Evolutionary conservation across 2,329 filamentous ascomycete genomes (phyloP), one percentile per base, ranked within the genome.

Genomic region (Mollisia scopiformis): DNA sequence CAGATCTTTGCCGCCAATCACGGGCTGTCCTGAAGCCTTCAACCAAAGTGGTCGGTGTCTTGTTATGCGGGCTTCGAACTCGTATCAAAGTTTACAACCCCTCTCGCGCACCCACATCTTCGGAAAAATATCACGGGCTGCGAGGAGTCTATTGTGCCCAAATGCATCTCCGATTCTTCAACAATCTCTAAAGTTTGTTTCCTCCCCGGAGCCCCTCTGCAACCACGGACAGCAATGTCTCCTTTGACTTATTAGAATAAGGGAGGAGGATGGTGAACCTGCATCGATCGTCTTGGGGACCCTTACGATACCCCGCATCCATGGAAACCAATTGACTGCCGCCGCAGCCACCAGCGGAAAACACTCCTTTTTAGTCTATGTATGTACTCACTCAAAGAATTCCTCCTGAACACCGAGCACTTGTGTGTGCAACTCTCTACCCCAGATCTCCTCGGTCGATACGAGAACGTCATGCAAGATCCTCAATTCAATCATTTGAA

Each of bases 1-100:
- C 35, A 58, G 57, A 58, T 58, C 57, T 49, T 11, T n/a, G 6
- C 10, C 28, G 14, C 55, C 47, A 52, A 58, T 58, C 28, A 58
- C 25, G 4, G 16, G 19, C 49, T 11, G 7, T n/a, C 49, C 7
- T 51, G 19, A 16, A 51, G 49, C 5, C n/a, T 51, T 51, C 49
- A 33, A 31, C 49, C 49, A 51, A 7, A 51, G 10, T 28, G 46
- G 8, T 21, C 10, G 27, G 10, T 25, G 3, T 46, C 6, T 13
- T 8, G 23, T 25, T 21, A 25, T 21, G 16, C 19, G 49, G 16
- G 27, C 23, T 19, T 51, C 30, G 49, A 51, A 35, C 49, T 51
- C 49, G 49, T 51, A 51, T 51, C 27, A 51, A 33, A 23, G 10
- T 28, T 23, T 47, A 27, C 21, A 47, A 11, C 43, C 43, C 43